phyloP scores from a whole-genome alignment of 2,329 filamentous ascomycete genomes.

The Fusarium robinianum region DNA sequence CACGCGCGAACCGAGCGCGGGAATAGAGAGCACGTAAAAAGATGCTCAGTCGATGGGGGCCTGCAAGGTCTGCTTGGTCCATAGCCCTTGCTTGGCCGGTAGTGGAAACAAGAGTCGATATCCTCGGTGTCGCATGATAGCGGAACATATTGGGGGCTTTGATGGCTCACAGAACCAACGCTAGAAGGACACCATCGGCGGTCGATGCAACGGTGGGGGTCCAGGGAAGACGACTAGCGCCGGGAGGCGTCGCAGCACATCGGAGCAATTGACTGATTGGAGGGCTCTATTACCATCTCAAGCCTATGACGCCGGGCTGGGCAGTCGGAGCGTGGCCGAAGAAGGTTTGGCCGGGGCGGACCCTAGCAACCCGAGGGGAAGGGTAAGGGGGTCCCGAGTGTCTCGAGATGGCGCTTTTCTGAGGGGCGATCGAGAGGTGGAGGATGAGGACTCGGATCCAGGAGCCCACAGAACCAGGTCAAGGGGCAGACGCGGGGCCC shows the following conservation, averaged over 20 bases:
- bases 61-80: conserved; percentile 7
- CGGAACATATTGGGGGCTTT: conserved; percentile 18
- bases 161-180: conserved; percentile 23
- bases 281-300: conserved; percentile 23
- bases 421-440: conserved; percentile 16
- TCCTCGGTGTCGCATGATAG: conserved; percentile 27
- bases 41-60: conserved; percentile 15
- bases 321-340: conserved; percentile 17
- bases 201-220: conserved; percentile 10
- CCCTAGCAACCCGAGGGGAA: background rate
- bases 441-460: conserved; percentile 1
- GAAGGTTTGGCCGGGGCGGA: conserved; percentile 14
- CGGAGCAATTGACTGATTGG: conserved; percentile 29
- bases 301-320: conserved; percentile 18
- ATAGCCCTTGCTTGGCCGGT: conserved; percentile 6
- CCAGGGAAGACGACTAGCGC: conserved; percentile 18
- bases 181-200: conserved; percentile 21
- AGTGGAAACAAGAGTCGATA: conserved; percentile 3
- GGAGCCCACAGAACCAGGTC: conserved; percentile 8
- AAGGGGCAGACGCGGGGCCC: no score
- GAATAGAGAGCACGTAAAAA: conserved; percentile 10
- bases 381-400: conserved; percentile 9
- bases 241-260: conserved; percentile 22
- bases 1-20: conserved; percentile 17
- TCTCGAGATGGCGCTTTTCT: conserved; percentile 21